These are phyloP conservation scores for Bryopsis sp. DNA, from an alignment of 139 green algal genomes.

Conservation along the genomic window DNA sequence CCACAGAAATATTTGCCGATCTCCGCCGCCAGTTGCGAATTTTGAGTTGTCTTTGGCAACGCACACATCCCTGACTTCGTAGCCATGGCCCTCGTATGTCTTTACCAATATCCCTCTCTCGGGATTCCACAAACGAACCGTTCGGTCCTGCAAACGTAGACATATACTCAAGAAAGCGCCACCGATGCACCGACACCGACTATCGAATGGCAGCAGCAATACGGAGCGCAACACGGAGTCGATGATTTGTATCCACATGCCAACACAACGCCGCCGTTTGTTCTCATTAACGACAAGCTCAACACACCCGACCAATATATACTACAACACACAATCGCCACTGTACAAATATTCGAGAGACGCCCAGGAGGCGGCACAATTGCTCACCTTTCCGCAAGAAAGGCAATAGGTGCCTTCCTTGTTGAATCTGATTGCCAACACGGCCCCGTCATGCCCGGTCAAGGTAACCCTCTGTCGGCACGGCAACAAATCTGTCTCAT, in stretches of 20 bases:
- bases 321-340: not conserved
- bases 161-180: constrained; percentile 75
- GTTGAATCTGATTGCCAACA: constrained; percentile 82
- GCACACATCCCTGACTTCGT: constrained; percentile 72
- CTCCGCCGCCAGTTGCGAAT: constrained; percentile 82
- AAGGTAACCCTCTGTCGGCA: constrained; percentile 23
- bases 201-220: too few relatives aligned
- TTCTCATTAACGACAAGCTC: too few relatives aligned
- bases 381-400: constrained; percentile 65
- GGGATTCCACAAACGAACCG: constrained; percentile 80
- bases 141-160: constrained; percentile 62
- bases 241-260: too few relatives aligned
- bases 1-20: constrained; percentile 84
- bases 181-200: too few relatives aligned
- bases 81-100: constrained; percentile 76
- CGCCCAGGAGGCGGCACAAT: not conserved
- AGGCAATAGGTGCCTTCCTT: constrained; percentile 69
- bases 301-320: too few relatives aligned
- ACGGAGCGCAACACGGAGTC: too few relatives aligned
- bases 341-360: not conserved
- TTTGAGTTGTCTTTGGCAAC: constrained; percentile 76
- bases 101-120: constrained; percentile 66
- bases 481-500: too few relatives aligned
- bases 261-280: too few relatives aligned
- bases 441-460: constrained; percentile 67